phyloP scores from a whole-genome alignment of 2,329 filamentous ascomycete genomes.

The Diaporthe velutina region DNA sequence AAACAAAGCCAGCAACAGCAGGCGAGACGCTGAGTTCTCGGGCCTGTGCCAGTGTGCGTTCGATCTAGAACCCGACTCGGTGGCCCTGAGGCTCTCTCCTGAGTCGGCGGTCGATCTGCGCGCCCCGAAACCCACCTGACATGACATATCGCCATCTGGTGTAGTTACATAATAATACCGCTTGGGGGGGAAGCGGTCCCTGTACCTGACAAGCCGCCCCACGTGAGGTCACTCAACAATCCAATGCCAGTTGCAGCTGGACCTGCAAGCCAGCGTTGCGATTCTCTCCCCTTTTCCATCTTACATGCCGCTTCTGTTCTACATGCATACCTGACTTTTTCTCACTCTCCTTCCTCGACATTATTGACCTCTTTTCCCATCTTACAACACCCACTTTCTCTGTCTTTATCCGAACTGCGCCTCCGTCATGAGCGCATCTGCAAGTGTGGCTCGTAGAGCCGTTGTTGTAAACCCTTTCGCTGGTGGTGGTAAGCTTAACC shows the following conservation, averaged over 20 bases:
- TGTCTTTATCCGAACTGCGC: constrained; percentile 14
- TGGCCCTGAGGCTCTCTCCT: background rate
- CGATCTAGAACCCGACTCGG: background rate
- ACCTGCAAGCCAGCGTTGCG: constrained; percentile 27
- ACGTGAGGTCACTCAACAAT: constrained; percentile 39
- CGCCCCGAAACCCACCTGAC: constrained; percentile 14
- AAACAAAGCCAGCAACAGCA: constrained; percentile 6
- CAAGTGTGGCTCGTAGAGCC: constrained; percentile 67
- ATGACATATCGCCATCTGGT: constrained; percentile 19
- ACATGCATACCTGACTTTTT: constrained; percentile 19
- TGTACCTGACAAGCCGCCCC: constrained; percentile 31
- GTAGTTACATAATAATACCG: constrained; percentile 17
- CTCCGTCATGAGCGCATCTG: constrained; percentile 66
- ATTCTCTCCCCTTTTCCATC: constrained; percentile 31
- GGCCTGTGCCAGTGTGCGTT: background rate
- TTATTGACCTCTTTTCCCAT: background rate
- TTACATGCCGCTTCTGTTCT: constrained; percentile 37
- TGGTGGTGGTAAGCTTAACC: constrained; percentile 57
- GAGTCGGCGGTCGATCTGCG: constrained; percentile 8
- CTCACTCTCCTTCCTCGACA: constrained; percentile 1
- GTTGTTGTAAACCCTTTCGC: constrained; percentile 66
- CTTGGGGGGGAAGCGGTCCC: constrained; percentile 7
- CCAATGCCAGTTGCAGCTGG: constrained; percentile 31
- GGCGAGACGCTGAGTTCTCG: background rate
- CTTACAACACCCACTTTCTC: background rate